phyloP scores from a whole-genome alignment of 2,329 filamentous ascomycete genomes.

The Aureobasidium sp. region DNA sequence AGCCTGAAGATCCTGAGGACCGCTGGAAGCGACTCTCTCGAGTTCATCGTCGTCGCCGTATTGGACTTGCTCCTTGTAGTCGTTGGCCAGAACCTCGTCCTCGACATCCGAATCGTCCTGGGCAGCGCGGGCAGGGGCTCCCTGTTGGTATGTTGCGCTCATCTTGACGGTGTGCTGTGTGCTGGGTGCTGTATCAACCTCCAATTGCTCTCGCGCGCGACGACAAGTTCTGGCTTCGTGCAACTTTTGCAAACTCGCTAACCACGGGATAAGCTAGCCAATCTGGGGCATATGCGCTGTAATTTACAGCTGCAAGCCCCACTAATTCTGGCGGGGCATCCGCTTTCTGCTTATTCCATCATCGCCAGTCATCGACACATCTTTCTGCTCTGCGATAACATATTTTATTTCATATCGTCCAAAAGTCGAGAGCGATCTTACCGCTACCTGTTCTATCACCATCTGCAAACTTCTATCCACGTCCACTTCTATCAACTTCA shows the following conservation, averaged over 20 bases:
- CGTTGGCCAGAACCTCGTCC: conserved; percentile 89
- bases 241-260: conserved; percentile 7
- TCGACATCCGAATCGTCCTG: conserved; percentile 75
- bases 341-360: conserved; percentile 1
- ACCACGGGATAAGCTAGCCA: not conserved
- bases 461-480: not conserved
- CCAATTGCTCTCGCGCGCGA: not conserved
- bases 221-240: conserved; percentile 9
- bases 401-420: too few species aligned
- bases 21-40: conserved; percentile 58
- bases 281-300: not conserved
- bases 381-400: not conserved
- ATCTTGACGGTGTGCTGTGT: conserved; percentile 17
- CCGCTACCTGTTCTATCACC: not conserved
- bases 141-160: conserved; percentile 33
- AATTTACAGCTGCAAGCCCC: not conserved
- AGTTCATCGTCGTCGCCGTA: conserved; percentile 70
- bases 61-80: conserved; percentile 94
- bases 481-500: not conserved
- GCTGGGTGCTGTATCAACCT: not conserved
- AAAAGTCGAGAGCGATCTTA: too few species aligned
- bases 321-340: not conserved
- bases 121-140: conserved; percentile 25
- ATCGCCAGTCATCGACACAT: not conserved
- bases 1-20: conserved; percentile 85